Evolutionary conservation across 1,284 basidiomycete species (phyloP).

Genomic region (Rhodotorula glutinis): DNA sequence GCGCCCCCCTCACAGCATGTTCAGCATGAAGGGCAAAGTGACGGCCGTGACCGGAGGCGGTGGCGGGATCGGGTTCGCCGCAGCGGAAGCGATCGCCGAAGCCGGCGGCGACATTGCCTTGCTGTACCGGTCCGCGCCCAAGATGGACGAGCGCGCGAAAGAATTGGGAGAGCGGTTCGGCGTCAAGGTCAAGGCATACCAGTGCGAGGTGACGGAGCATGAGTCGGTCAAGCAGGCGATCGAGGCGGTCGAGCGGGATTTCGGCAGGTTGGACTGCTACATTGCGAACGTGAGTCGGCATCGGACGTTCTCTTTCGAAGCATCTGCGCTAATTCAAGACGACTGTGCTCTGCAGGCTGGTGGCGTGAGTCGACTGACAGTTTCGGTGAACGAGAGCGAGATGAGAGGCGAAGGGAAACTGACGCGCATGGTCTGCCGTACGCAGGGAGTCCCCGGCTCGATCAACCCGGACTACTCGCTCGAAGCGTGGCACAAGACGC

Average conservation of each 20-base stretch:
- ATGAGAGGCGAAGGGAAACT: neutral
- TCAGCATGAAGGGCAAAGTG: conserved; percentile 46
- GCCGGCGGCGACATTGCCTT: conserved; percentile 46
- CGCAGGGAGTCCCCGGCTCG: conserved; percentile 34
- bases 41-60: conserved; percentile 45
- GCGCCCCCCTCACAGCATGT: conserved; percentile 20
- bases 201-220: conserved; percentile 26
- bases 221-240: conserved; percentile 50
- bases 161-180: conserved; percentile 48
- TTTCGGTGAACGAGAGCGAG: neutral
- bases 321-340: too few species aligned
- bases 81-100: conserved; percentile 46
- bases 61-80: conserved; percentile 47
- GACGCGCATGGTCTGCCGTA: too few species aligned
- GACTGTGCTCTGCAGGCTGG: neutral
- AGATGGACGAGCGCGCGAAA: conserved; percentile 48
- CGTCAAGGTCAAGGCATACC: conserved; percentile 50
- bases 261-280: conserved; percentile 51
- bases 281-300: conserved; percentile 47
- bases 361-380: neutral
- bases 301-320: neutral
- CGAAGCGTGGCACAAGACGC: conserved; percentile 52
- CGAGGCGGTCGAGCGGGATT: conserved; percentile 49
- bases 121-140: conserved; percentile 42
- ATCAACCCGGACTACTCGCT: conserved; percentile 48